Evolutionary conservation across 1,284 basidiomycete genomes (phyloP).

Genomic region (Sutorius eximius): DNA sequence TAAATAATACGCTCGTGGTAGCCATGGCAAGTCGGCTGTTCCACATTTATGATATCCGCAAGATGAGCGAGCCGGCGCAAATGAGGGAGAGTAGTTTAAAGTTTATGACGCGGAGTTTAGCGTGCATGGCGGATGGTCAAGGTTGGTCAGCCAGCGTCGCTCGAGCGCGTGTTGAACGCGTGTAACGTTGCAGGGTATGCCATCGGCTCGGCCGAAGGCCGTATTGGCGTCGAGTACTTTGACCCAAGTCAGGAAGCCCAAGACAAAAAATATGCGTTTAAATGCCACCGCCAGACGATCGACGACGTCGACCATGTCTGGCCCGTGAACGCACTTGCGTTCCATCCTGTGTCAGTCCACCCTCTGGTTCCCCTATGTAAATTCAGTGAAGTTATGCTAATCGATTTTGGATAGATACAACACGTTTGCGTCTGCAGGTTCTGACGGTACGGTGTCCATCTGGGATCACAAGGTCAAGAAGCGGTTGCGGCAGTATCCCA

Average conservation of each 20-base stretch:
- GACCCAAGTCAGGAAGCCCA: constrained; percentile 77
- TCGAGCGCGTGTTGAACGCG: not conserved
- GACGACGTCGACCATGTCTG: constrained; percentile 97
- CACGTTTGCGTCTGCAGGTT: constrained; percentile 93
- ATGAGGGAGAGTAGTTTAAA: constrained; percentile 91
- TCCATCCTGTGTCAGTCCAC: constrained; percentile 76
- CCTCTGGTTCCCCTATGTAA: not conserved
- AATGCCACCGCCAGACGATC: constrained; percentile 90
- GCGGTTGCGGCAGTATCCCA: constrained; percentile 85
- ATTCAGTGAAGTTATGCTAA: not conserved
- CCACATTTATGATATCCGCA: constrained; percentile 81
- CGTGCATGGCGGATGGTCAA: constrained; percentile 90
- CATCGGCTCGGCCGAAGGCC: constrained; percentile 90
- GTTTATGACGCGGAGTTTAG: constrained; percentile 89
- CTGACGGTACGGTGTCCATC: constrained; percentile 87
- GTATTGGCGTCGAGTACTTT: constrained; percentile 97
- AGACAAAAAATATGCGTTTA: constrained; percentile 96
- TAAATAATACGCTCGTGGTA: constrained; percentile 76
- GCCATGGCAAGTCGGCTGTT: constrained; percentile 90
- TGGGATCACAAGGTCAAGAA: constrained; percentile 99
- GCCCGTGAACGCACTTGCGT: constrained; percentile 93
- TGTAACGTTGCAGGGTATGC: constrained; percentile 70
- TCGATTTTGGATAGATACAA: constrained; percentile 60
- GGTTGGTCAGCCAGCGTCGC: constrained; percentile 46
- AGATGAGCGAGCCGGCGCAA: constrained; percentile 72